Evolutionary conservation across 352 stramenopile genomes (phyloP).

Genomic region (Pythium coloratum): DNA sequence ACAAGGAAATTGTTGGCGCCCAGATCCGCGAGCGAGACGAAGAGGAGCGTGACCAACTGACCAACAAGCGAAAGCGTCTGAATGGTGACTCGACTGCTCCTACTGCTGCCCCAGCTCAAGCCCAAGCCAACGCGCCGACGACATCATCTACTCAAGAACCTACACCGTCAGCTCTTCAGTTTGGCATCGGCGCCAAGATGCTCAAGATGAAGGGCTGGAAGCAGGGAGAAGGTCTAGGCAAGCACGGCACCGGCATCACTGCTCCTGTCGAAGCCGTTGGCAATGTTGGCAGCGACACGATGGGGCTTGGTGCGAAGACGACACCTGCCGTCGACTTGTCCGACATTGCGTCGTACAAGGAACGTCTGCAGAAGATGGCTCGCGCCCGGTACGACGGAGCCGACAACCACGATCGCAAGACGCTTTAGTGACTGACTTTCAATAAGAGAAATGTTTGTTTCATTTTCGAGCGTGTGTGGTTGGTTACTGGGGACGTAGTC

Average conservation of each 20-base stretch:
- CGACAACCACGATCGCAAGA: constrained; percentile 15
- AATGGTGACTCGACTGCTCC: neutral
- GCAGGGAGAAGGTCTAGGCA: constrained; percentile 76
- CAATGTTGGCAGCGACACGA: constrained; percentile 44
- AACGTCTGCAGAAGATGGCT: constrained; percentile 59
- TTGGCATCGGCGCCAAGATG: constrained; percentile 81
- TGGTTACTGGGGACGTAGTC: neutral
- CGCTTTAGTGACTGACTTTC: neutral
- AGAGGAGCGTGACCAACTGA: constrained; percentile 33
- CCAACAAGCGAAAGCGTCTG: constrained; percentile 12
- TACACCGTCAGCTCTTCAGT: constrained; percentile 36
- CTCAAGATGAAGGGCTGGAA: constrained; percentile 90
- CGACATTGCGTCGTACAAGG: constrained; percentile 56
- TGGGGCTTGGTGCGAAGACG: constrained; percentile 49
- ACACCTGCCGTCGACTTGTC: constrained; percentile 42
- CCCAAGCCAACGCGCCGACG: neutral
- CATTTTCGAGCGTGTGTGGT: neutral
- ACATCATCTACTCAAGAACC: constrained; percentile 12
- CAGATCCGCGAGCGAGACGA: constrained; percentile 67
- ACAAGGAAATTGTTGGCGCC: constrained; percentile 62
- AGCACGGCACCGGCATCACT: constrained; percentile 79
- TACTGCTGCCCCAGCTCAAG: neutral
- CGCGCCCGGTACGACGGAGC: constrained; percentile 60
- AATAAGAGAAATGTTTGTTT: neutral
- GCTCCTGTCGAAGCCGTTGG: constrained; percentile 50